Percentiles rank a stretch among this genome's conserved stretches.
Evolutionary conservation across 495 filamentous ascomycete species (phyloP).

Genomic region (Bryoglossum gracile): DNA sequence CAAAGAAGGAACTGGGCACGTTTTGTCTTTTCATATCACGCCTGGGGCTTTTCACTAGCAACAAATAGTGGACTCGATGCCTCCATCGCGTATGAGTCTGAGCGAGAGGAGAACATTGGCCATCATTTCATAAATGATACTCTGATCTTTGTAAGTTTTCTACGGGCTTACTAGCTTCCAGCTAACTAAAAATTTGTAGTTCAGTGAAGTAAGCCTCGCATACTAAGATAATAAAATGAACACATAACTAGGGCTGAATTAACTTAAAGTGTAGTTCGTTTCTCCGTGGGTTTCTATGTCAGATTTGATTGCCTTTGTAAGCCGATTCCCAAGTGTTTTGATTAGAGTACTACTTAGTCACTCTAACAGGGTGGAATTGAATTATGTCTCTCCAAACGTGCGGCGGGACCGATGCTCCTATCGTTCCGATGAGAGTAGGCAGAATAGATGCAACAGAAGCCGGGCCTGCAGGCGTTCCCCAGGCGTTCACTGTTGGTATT

Average conservation of each 20-base stretch:
- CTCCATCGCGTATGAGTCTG: slow-evolving; percentile 28
- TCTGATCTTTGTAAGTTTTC: slow-evolving; percentile 19
- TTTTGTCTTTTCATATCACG: neutral
- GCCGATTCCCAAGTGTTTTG: neutral
- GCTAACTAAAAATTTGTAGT: neutral
- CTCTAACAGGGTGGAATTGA: slow-evolving; percentile 1
- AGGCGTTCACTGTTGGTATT: slow-evolving; percentile 17
- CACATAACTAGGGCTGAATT: neutral
- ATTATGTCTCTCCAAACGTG: slow-evolving; percentile 28
- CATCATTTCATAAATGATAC: slow-evolving; percentile 33
- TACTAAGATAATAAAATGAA: too few species aligned
- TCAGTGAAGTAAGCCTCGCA: slow-evolving; percentile 12
- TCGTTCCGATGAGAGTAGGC: slow-evolving; percentile 33
- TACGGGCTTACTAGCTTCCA: neutral
- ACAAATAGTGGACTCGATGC: slow-evolving; percentile 27
- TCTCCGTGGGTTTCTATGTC: slow-evolving; percentile 28
- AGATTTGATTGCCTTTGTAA: slow-evolving; percentile 30
- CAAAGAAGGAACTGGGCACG: slow-evolving; percentile 22
- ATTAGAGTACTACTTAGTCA: neutral
- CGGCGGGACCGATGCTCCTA: slow-evolving; percentile 10
- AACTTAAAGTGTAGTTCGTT: slow-evolving; percentile 24
- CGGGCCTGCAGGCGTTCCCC: slow-evolving; percentile 35
- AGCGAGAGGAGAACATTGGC: slow-evolving; percentile 30
- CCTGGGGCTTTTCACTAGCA: neutral
- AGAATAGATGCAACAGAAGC: slow-evolving; percentile 36